Evolutionary conservation across 2,329 filamentous ascomycete genomes (phyloP).

Genomic region (Blumeriella jaapii): DNA sequence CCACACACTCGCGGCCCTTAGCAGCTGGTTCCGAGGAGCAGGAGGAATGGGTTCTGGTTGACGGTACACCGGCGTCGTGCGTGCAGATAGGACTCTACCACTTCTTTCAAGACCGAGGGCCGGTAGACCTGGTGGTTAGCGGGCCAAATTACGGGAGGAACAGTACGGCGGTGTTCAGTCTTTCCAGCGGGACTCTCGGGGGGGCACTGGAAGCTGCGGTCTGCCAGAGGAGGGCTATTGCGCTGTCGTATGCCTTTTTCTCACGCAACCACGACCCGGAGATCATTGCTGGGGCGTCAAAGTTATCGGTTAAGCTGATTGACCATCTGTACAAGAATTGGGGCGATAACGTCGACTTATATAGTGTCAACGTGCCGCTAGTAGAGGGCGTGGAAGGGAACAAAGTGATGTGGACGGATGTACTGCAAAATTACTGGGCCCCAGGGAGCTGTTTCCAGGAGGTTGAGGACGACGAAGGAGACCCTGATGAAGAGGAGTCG

Average conservation of each 20-base stretch:
- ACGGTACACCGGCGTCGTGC: slow-evolving; percentile 71
- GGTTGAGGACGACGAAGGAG: slow-evolving; percentile 51
- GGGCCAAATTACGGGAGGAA: slow-evolving; percentile 80
- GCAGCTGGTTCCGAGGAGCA: slow-evolving; percentile 38
- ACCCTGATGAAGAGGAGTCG: slow-evolving; percentile 60
- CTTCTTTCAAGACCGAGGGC: slow-evolving; percentile 60
- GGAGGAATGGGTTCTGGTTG: slow-evolving; percentile 73
- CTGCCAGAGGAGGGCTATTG: slow-evolving; percentile 60
- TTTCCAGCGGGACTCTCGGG: slow-evolving; percentile 68
- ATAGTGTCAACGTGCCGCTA: slow-evolving; percentile 82
- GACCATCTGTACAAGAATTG: slow-evolving; percentile 70
- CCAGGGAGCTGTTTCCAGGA: slow-evolving; percentile 80
- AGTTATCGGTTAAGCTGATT: slow-evolving; percentile 64
- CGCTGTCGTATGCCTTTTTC: slow-evolving; percentile 85
- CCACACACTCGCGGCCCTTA: slow-evolving; percentile 45
- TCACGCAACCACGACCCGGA: slow-evolving; percentile 65
- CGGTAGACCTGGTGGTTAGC: slow-evolving; percentile 65
- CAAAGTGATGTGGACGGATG: slow-evolving; percentile 70
- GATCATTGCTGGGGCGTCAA: slow-evolving; percentile 67
- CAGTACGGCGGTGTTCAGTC: slow-evolving; percentile 66
- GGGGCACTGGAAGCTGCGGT: slow-evolving; percentile 68
- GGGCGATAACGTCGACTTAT: slow-evolving; percentile 67
- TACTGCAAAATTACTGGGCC: slow-evolving; percentile 86
- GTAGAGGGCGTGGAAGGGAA: slow-evolving; percentile 59
- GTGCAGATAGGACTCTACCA: slow-evolving; percentile 75